phyloP scores from a whole-genome alignment of 306 rosid genomes.

The Sindora glabra region DNA sequence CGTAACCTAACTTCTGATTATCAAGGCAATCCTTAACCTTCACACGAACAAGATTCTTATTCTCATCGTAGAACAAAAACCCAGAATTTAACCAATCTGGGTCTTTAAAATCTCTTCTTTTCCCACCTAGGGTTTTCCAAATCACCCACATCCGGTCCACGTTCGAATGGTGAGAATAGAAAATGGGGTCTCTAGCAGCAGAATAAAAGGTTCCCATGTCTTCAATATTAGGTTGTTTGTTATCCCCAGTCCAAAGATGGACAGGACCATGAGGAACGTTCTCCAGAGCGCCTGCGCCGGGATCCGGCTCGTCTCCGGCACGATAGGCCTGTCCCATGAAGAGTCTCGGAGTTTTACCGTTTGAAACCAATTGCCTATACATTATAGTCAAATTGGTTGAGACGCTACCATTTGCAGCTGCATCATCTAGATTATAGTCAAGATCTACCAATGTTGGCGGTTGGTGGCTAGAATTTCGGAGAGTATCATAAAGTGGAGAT shows the following conservation, averaged over 20 bases:
- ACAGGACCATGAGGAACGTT: slow-evolving; percentile 31
- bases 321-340: slow-evolving; percentile 30
- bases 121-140: not conserved
- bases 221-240: slow-evolving; percentile 16
- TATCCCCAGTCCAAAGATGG: slow-evolving; percentile 37
- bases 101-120: not conserved
- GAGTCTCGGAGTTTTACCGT: slow-evolving; percentile 5
- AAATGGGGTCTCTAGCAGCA: slow-evolving; percentile 42
- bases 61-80: slow-evolving; percentile 24
- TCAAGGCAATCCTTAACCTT: slow-evolving; percentile 9
- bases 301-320: slow-evolving; percentile 26
- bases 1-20: slow-evolving; percentile 1
- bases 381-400: not conserved
- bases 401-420: not conserved
- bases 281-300: no score
- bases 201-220: slow-evolving; percentile 56
- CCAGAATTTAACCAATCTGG: slow-evolving; percentile 15
- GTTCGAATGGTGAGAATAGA: slow-evolving; percentile 37
- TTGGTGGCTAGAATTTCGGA: slow-evolving; percentile 3
- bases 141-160: slow-evolving; percentile 38
- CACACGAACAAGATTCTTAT: slow-evolving; percentile 1
- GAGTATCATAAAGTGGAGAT: not conserved
- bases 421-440: not conserved
- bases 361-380: slow-evolving; percentile 29
- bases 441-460: not conserved